Evolutionary conservation across 1,284 basidiomycete species (phyloP).

Genomic region (Apiotrichum brassicae): DNA sequence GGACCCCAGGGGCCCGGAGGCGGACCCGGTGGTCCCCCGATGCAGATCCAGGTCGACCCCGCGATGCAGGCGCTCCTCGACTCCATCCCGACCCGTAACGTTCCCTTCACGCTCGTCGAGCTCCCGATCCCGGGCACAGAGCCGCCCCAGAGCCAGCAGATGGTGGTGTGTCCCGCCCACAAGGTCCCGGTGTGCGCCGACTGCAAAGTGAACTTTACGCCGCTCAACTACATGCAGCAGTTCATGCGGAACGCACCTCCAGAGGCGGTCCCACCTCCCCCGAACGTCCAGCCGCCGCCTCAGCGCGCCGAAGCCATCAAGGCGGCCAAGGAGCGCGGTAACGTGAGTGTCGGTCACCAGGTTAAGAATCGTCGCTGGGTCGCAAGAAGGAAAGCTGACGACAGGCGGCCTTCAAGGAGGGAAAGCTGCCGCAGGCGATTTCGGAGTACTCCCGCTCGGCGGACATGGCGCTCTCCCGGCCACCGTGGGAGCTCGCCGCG

Average conservation of each 20-base stretch:
- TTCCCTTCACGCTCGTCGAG: constrained; percentile 30
- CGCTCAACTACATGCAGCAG: constrained; percentile 63
- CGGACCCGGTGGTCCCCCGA: constrained; percentile 4
- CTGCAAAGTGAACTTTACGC: constrained; percentile 64
- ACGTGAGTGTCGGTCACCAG: constrained; percentile 52
- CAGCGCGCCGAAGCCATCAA: constrained; percentile 67
- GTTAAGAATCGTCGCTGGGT: too few species aligned
- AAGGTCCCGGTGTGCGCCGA: constrained; percentile 61
- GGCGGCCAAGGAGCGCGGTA: constrained; percentile 80
- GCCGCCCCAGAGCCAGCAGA: constrained; percentile 26
- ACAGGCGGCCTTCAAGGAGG: constrained; percentile 68
- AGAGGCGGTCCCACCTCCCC: constrained; percentile 69
- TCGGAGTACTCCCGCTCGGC: constrained; percentile 78
- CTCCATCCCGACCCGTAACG: constrained; percentile 29
- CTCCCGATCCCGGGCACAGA: constrained; percentile 25
- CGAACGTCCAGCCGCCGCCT: constrained; percentile 58
- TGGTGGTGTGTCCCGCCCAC: constrained; percentile 57
- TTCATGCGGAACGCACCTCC: constrained; percentile 61
- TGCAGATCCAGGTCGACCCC: constrained; percentile 27
- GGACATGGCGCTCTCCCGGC: constrained; percentile 71
- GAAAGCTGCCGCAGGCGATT: constrained; percentile 69
- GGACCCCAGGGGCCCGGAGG: constrained; percentile 9
- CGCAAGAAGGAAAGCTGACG: too few species aligned
- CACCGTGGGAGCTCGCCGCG: constrained; percentile 80
- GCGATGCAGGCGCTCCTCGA: constrained; percentile 39